These are phyloP conservation scores for Venturiaceae sp. DNA, from an alignment of 2,329 filamentous ascomycete genomes.

Conservation along the genomic window DNA sequence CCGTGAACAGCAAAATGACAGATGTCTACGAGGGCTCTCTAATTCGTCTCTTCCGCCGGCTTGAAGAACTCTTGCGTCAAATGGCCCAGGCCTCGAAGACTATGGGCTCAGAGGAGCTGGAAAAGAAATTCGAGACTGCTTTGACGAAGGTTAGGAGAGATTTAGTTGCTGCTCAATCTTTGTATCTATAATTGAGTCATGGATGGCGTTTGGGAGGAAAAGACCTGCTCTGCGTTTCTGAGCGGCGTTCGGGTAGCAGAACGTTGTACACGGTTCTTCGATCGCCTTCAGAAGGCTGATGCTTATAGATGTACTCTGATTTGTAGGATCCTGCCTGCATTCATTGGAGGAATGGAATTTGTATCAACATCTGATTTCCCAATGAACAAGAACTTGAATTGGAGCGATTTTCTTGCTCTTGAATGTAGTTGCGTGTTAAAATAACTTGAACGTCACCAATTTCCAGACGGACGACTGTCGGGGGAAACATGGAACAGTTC, in stretches of 20 bases:
- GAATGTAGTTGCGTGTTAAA: no score
- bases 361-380: no score
- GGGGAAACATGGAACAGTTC: no score
- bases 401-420: no score
- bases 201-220: neutral
- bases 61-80: constrained; percentile 89
- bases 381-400: no score
- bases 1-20: constrained; percentile 83
- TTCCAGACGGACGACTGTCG: no score
- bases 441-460: no score
- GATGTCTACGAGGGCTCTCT: constrained; percentile 95
- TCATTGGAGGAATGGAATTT: neutral
- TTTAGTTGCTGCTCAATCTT: constrained; percentile 86
- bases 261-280: neutral
- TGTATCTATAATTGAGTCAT: constrained; percentile 60
- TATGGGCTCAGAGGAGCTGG: constrained; percentile 93
- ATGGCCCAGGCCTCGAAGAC: constrained; percentile 95
- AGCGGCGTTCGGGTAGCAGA: neutral
- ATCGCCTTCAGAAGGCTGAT: neutral
- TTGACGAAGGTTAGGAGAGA: constrained; percentile 81
- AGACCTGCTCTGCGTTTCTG: neutral
- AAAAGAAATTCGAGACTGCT: constrained; percentile 82
- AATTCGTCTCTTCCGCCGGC: constrained; percentile 87
- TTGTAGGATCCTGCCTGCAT: neutral
- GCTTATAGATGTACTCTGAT: neutral